A percentile compares a stretch with the other conserved stretches of the same genome.
These are phyloP conservation scores for Stereum hirsutum DNA, from an alignment of 1,284 basidiomycete genomes.

Conservation along the genomic window DNA sequence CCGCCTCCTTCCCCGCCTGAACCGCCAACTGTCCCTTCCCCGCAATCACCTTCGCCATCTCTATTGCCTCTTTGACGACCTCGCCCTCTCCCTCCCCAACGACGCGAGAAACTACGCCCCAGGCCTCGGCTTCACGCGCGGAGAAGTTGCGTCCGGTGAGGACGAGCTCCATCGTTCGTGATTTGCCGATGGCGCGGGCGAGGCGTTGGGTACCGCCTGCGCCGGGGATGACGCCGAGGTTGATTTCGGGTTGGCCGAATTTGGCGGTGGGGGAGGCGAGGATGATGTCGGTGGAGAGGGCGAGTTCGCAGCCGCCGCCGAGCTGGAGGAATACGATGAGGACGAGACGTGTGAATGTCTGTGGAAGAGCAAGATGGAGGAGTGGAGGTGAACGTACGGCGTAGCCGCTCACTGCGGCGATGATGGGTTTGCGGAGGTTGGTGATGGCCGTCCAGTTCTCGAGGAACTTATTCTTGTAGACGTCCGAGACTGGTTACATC, in stretches of 20 bases:
- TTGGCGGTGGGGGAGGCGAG: constrained; percentile 89
- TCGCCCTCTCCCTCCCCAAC: constrained; percentile 69
- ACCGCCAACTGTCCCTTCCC: constrained; percentile 81
- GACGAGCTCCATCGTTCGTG: constrained; percentile 91
- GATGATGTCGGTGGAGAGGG: constrained; percentile 96
- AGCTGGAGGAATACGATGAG: constrained; percentile 39
- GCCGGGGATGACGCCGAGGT: constrained; percentile 93
- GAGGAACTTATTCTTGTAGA: constrained; percentile 86
- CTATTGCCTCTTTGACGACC: constrained; percentile 86
- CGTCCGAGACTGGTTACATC: constrained; percentile 56
- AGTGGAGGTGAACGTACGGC: constrained; percentile 52
- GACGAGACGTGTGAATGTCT: neutral
- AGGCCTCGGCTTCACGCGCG: constrained; percentile 79
- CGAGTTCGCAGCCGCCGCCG: constrained; percentile 94
- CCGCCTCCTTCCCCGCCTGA: constrained; percentile 91
- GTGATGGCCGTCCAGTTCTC: constrained; percentile 81
- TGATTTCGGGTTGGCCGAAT: constrained; percentile 98
- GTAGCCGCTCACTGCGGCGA: constrained; percentile 94
- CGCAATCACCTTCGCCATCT: constrained; percentile 76
- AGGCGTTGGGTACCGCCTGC: constrained; percentile 83
- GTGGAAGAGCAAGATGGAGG: neutral
- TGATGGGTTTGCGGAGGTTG: constrained; percentile 82
- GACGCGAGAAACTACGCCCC: constrained; percentile 80
- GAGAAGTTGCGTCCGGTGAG: constrained; percentile 80
- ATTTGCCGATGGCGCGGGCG: constrained; percentile 84